Evolutionary conservation across 164 flowering plant species (phyloP).

Genomic region (Magnolia sinica): DNA sequence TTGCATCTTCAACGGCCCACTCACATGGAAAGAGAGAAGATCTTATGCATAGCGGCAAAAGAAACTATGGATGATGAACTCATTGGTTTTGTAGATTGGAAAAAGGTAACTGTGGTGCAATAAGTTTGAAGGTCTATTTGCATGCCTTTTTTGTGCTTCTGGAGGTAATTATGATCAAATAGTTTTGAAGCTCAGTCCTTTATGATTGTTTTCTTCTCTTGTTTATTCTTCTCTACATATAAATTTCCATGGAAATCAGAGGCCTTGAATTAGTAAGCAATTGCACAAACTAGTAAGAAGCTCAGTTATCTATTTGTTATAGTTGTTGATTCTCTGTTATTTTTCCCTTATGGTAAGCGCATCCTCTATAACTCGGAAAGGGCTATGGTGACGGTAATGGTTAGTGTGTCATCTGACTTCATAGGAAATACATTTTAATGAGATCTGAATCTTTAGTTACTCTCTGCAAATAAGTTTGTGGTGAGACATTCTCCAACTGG

Average conservation of each 20-base stretch:
- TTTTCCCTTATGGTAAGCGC: no score
- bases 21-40: constrained; percentile 79
- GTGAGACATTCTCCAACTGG: no score
- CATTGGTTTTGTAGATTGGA: constrained; percentile 82
- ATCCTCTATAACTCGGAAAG: no score
- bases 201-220: neutral
- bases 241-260: neutral
- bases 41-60: constrained; percentile 64
- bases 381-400: no score
- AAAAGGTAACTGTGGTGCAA: constrained; percentile 46
- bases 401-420: no score
- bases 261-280: neutral
- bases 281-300: no score
- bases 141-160: neutral
- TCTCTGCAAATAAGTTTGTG: no score
- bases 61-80: constrained; percentile 85
- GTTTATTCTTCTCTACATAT: neutral
- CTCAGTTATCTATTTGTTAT: no score
- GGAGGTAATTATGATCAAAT: neutral
- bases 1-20: constrained; percentile 86
- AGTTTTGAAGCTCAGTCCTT: neutral
- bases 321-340: no score
- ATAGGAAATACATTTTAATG: no score
- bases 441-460: no score
- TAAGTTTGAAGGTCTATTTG: constrained; percentile 1